Evolutionary conservation across 2,329 filamentous ascomycete genomes (phyloP).

Genomic region (Penicillium italicum): DNA sequence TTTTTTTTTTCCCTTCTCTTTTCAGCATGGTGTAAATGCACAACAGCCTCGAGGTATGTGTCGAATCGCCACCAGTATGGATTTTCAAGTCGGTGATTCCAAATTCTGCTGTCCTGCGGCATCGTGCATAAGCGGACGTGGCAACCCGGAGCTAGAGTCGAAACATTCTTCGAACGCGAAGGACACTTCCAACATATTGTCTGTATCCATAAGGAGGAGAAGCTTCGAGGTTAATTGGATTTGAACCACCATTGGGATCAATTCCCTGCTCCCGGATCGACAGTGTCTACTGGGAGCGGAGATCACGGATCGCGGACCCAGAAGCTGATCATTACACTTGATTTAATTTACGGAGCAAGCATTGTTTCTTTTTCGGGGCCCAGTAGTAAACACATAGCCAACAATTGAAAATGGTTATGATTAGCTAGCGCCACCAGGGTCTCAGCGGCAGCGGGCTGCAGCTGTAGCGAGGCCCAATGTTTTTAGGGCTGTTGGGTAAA

Average conservation of each 20-base stretch:
- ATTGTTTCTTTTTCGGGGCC: background rate
- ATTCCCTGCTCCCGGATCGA: constrained; percentile 21
- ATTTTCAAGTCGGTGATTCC: background rate
- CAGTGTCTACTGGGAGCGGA: constrained; percentile 6
- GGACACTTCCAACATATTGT: background rate
- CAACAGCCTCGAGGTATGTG: background rate
- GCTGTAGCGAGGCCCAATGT: constrained; percentile 6
- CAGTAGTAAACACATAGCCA: background rate
- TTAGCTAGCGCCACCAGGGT: background rate
- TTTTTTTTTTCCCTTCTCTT: background rate
- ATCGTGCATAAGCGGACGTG: constrained; percentile 2
- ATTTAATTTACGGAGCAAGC: background rate
- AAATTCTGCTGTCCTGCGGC: constrained; percentile 1
- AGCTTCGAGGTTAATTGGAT: background rate
- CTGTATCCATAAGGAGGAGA: background rate
- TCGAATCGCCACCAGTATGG: background rate
- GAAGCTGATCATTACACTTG: background rate
- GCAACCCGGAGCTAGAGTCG: constrained; percentile 4
- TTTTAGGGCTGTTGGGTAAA: background rate
- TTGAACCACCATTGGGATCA: constrained; percentile 17
- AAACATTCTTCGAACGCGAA: background rate
- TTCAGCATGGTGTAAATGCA: background rate
- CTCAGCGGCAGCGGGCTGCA: background rate
- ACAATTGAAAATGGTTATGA: background rate
- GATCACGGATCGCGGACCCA: constrained; percentile 1